These are phyloP conservation scores for Venturiaceae sp. DNA, from an alignment of 2,329 filamentous ascomycete species.

Conservation along the genomic window DNA sequence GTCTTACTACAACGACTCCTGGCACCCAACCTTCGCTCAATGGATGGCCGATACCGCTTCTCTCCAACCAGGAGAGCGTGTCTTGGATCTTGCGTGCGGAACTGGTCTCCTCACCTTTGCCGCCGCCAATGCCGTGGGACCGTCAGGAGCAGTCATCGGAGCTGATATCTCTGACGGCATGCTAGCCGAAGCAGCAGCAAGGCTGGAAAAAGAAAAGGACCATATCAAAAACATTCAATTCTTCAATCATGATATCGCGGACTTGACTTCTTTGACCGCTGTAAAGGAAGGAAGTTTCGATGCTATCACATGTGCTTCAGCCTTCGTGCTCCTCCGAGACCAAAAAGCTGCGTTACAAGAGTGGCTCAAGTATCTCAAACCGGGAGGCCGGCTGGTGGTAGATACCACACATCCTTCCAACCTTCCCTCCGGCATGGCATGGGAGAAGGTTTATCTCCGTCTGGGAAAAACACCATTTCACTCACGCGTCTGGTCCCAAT, in stretches of 20 bases:
- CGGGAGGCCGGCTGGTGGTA: slow-evolving; percentile 27
- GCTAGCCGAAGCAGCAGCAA: slow-evolving; percentile 25
- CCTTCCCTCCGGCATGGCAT: slow-evolving; percentile 24
- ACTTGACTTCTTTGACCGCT: slow-evolving; percentile 17
- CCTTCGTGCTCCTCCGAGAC: slow-evolving; percentile 29
- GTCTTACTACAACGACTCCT: slow-evolving; percentile 28
- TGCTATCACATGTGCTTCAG: slow-evolving; percentile 29
- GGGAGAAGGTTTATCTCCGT: slow-evolving; percentile 25
- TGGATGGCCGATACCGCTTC: slow-evolving; percentile 22
- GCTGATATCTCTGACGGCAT: slow-evolving; percentile 32
- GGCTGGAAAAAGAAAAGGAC: slow-evolving; percentile 17
- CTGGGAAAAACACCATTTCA: slow-evolving; percentile 16
- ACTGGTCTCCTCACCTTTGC: slow-evolving; percentile 33
- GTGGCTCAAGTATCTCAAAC: slow-evolving; percentile 29
- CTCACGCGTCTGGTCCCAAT: slow-evolving; percentile 25
- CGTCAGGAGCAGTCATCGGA: slow-evolving; percentile 26
- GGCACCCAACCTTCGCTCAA: slow-evolving; percentile 28
- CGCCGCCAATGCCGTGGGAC: slow-evolving; percentile 27
- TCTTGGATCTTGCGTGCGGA: slow-evolving; percentile 37
- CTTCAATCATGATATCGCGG: slow-evolving; percentile 25
- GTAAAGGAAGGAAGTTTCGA: slow-evolving; percentile 15
- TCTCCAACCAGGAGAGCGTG: slow-evolving; percentile 22
- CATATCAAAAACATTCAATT: slow-evolving; percentile 24
- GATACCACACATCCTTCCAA: slow-evolving; percentile 30
- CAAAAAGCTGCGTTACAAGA: slow-evolving; percentile 24